Base-by-base conservation (phyloP, 73 alveolate genomes). In the Uronychia binucleata region DNA sequence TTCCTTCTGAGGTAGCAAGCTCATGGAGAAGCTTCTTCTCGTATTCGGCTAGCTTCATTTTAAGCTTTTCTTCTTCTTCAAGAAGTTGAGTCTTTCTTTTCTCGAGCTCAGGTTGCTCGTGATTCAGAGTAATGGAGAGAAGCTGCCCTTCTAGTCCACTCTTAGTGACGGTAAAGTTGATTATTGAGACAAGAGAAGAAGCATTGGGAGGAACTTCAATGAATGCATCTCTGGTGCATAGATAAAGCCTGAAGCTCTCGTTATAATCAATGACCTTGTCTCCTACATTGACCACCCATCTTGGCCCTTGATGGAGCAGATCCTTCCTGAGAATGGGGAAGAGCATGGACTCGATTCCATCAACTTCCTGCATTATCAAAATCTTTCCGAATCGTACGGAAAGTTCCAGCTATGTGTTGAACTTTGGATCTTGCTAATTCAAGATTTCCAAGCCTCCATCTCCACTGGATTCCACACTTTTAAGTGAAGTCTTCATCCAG, bases 21-120 rank as follows among this genome's bases (percentile, higher is more conserved):
- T 99, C 99, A 90, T 99, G 99, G 81, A 98, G 88, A 58, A 98
- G 95, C 78, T 95, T 90, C 96, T 97, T 98, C 88, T 98, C 99
- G 33, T 95, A 94, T 26, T 94, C 98, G 75, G 98, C 98, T 34
- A 98, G 92, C 85, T 98, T 87, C 86, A 98, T 96, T 90, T 99
- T 99, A 33, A 99, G 93, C 80, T 95, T 94, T 89, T 99, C 99
- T 89, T 99, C 99, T 84, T 96, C 98, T 89, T 98, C 99, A 59
- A 99, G 93, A 59, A 99, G 91, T 86, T 96, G 95, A 76, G 98
- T 92, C 95, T 98, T 99, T 86, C 97, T 97, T 86, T 96, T 94
- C 90, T 99, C 99, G 80, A 99, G 94, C 91, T 99, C 99, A 1
- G 99, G 99, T 91, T 99, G 98, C 93, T 99, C 99, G 78, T 95